Evolutionary conservation across 1,139 yeast genomes (phyloP).

Genomic region (Yamadazyma sp.): DNA sequence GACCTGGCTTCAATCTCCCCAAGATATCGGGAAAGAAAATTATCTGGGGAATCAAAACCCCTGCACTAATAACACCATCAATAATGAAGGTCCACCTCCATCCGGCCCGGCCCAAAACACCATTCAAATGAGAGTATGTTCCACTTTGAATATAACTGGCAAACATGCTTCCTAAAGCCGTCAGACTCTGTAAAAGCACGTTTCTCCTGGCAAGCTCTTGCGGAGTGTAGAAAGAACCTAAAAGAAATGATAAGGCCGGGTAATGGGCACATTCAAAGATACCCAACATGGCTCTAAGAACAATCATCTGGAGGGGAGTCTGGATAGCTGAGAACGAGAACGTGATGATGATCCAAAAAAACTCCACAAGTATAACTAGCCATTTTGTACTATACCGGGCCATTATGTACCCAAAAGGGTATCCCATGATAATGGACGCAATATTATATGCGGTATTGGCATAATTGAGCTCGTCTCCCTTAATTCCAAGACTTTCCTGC

Average conservation of each 20-base stretch:
- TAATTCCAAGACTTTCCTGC: slow-evolving; percentile 1
- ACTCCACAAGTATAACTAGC: slow-evolving; percentile 8
- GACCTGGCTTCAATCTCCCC: slow-evolving; percentile 11
- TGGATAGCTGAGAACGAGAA: slow-evolving; percentile 16
- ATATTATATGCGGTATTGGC: slow-evolving; percentile 2
- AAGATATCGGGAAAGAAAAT: slow-evolving; percentile 16
- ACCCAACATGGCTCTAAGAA: slow-evolving; percentile 31
- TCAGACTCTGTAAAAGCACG: slow-evolving; percentile 11
- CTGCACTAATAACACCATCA: slow-evolving; percentile 4
- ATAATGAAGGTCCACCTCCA: slow-evolving; percentile 17
- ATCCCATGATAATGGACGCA: background rate
- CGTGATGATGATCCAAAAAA: slow-evolving; percentile 20
- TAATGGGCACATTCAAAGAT: slow-evolving; percentile 26
- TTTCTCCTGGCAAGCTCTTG: slow-evolving; percentile 39
- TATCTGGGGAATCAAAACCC: slow-evolving; percentile 4
- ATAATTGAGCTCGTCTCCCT: slow-evolving; percentile 2
- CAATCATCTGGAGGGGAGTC: slow-evolving; percentile 20
- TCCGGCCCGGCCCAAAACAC: slow-evolving; percentile 13
- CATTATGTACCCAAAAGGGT: slow-evolving; percentile 12
- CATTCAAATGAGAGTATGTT: slow-evolving; percentile 11
- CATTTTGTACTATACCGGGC: background rate
- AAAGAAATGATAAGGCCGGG: slow-evolving; percentile 23
- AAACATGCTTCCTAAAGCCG: slow-evolving; percentile 23
- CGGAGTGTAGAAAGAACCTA: slow-evolving; percentile 32
- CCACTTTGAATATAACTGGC: slow-evolving; percentile 20